Conservation (phyloP, 1,139 yeast species). For the Nadsonia commutata region DNA sequence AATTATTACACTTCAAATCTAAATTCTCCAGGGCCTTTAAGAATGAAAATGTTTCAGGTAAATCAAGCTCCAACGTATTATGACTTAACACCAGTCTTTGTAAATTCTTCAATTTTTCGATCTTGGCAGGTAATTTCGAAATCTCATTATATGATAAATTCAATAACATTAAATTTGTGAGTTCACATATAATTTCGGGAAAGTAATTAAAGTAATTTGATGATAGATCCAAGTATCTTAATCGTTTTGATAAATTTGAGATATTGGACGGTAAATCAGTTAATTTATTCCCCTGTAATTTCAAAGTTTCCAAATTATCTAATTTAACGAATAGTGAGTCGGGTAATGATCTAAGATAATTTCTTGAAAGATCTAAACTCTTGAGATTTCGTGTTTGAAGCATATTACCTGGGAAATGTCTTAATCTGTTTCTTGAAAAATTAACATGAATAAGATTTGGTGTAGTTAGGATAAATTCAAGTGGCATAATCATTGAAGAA, state of each 20-base stretch:
- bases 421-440: conserved; percentile 61
- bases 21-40: conserved; percentile 51
- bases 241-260: conserved; percentile 26
- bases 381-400: conserved; percentile 54
- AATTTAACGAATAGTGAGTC: conserved; percentile 19
- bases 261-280: conserved; percentile 50
- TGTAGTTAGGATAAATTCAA: conserved; percentile 77
- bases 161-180: conserved; percentile 46
- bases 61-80: conserved; percentile 43
- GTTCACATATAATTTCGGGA: conserved; percentile 52
- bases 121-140: conserved; percentile 41
- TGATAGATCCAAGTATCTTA: conserved; percentile 49
- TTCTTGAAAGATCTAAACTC: conserved; percentile 44
- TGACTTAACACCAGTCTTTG: conserved; percentile 64
- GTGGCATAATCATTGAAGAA: conserved; percentile 71
- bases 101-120: conserved; percentile 43
- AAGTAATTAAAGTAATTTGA: conserved; percentile 61
- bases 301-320: conserved; percentile 17
- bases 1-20: conserved; percentile 63
- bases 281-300: conserved; percentile 59
- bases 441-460: conserved; percentile 51
- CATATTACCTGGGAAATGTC: conserved; percentile 59
- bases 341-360: conserved; percentile 20
- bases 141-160: conserved; percentile 78
- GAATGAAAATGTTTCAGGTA: conserved; percentile 40